phyloP scores from a whole-genome alignment of 179 eudicot species.

The Spergularia azorica region DNA sequence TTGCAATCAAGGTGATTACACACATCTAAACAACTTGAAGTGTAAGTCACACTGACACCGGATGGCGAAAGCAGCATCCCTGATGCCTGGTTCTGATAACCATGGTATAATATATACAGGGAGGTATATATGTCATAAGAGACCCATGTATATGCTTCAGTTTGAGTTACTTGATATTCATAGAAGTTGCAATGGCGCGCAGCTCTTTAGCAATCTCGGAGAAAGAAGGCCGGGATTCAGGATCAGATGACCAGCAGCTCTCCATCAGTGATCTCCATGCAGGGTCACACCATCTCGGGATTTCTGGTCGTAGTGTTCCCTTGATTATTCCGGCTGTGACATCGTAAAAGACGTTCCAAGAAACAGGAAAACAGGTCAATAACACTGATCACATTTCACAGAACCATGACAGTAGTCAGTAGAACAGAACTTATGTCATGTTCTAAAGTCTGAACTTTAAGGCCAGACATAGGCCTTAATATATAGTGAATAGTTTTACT shows the following conservation, averaged over 20 bases:
- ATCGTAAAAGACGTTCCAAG: background rate
- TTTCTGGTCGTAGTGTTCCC: conserved; percentile 24
- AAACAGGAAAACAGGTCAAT: background rate
- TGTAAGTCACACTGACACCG: conserved; percentile 11
- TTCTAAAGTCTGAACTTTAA: no score
- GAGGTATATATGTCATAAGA: background rate
- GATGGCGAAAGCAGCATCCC: conserved; percentile 25
- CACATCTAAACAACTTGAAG: background rate
- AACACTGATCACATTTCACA: background rate
- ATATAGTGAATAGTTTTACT: no score
- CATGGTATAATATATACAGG: conserved; percentile 4
- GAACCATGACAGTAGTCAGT: no score
- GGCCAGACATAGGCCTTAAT: no score
- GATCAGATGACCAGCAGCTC: conserved; percentile 27
- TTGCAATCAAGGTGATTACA: background rate
- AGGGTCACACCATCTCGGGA: conserved; percentile 25
- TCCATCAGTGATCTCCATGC: conserved; percentile 25
- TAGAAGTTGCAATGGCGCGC: conserved; percentile 18
- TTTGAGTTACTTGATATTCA: conserved; percentile 7
- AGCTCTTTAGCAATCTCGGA: conserved; percentile 25
- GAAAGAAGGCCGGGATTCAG: conserved; percentile 22
- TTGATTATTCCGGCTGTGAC: conserved; percentile 19
- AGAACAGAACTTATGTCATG: background rate
- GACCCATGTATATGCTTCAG: no score
- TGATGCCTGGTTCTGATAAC: background rate